phyloP scores from a whole-genome alignment of 2,329 filamentous ascomycete species.

The Hypoxylon sp. region DNA sequence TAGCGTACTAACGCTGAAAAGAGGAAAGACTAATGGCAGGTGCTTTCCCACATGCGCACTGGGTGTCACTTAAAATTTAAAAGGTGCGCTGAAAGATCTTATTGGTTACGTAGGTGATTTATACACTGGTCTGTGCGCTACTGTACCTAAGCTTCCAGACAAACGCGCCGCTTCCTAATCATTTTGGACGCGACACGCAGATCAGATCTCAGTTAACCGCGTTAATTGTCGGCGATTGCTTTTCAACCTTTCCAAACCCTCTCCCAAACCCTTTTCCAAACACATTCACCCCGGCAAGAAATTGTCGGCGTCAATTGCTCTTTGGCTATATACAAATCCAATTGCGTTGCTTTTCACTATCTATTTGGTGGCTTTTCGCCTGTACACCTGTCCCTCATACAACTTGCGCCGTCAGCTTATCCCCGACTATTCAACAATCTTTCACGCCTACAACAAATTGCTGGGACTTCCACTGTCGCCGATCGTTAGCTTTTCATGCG shows the following conservation, averaged over 20 bases:
- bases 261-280: background rate
- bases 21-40: slow-evolving; percentile 9
- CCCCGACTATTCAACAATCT: background rate
- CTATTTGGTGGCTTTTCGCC: background rate
- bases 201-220: slow-evolving; percentile 28
- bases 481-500: background rate
- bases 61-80: slow-evolving; percentile 24
- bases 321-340: background rate
- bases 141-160: background rate
- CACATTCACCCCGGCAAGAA: background rate
- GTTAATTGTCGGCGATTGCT: slow-evolving; percentile 34
- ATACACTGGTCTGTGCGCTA: slow-evolving; percentile 25
- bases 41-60: too few relatives aligned
- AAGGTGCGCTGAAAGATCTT: slow-evolving; percentile 26
- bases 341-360: background rate
- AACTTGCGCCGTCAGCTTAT: slow-evolving; percentile 9
- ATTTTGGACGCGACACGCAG: slow-evolving; percentile 31
- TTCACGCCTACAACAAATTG: background rate
- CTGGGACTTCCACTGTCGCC: background rate
- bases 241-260: background rate
- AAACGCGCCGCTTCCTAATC: slow-evolving; percentile 23
- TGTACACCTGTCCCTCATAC: background rate
- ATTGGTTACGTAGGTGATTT: slow-evolving; percentile 2
- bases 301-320: background rate
- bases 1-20: slow-evolving; percentile 23